These are phyloP conservation scores for Candida nonsorbophila DNA, from an alignment of 805 yeast genomes.

Conservation along the genomic window DNA sequence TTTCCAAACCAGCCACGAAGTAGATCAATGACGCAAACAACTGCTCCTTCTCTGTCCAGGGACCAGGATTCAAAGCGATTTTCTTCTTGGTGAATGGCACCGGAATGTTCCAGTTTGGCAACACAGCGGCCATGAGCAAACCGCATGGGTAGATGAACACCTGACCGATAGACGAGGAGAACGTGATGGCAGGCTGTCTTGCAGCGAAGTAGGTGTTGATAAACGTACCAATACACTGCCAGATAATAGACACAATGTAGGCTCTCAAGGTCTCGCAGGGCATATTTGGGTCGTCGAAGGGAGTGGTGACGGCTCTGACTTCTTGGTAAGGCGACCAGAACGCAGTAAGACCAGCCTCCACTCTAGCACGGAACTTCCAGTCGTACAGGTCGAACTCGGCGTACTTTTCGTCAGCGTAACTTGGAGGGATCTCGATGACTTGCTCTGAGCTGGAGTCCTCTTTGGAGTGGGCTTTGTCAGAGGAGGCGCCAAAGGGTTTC, in stretches of 20 bases:
- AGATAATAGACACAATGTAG: slow-evolving; percentile 46
- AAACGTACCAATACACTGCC: slow-evolving; percentile 49
- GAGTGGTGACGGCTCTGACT: slow-evolving; percentile 61
- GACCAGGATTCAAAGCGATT: slow-evolving; percentile 54
- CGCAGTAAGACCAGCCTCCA: slow-evolving; percentile 37
- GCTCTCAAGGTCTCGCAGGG: slow-evolving; percentile 51
- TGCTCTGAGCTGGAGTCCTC: too few species aligned
- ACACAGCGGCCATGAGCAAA: slow-evolving; percentile 21
- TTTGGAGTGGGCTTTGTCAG: too few species aligned
- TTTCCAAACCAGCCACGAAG: slow-evolving; percentile 22
- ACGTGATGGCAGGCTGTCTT: slow-evolving; percentile 45
- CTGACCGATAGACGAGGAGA: slow-evolving; percentile 39
- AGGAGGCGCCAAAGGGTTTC: too few species aligned
- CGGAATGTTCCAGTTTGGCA: slow-evolving; percentile 37
- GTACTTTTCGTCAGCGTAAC: too few species aligned
- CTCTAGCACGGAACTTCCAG: slow-evolving; percentile 28
- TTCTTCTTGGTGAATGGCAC: slow-evolving; percentile 22
- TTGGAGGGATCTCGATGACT: too few species aligned
- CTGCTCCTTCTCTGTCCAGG: slow-evolving; percentile 65
- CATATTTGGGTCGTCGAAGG: slow-evolving; percentile 44
- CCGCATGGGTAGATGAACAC: slow-evolving; percentile 43
- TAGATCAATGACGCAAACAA: slow-evolving; percentile 30
- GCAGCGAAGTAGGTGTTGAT: slow-evolving; percentile 53
- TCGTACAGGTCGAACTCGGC: too few species aligned
- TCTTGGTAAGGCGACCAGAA: slow-evolving; percentile 58